phyloP scores from a whole-genome alignment of 2,329 filamentous ascomycete genomes.

The Cytospora piceae region DNA sequence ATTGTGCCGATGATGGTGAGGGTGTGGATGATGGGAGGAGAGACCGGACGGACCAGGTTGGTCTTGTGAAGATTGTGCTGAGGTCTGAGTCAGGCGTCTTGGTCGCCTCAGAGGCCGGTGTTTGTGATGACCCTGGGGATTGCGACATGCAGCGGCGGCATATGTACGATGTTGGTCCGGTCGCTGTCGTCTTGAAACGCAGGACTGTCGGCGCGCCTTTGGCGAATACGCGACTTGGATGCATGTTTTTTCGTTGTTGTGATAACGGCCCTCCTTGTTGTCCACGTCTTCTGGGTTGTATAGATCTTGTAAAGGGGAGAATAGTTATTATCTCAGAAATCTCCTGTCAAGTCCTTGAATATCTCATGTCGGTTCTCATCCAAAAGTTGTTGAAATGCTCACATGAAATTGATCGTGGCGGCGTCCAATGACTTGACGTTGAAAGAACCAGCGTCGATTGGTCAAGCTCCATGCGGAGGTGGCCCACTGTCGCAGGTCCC shows the following conservation, averaged over 20 bases:
- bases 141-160: conserved; percentile 23
- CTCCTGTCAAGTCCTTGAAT: neutral
- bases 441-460: neutral
- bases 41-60: conserved; percentile 82
- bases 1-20: neutral
- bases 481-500: conserved; percentile 4
- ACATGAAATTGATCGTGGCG: conserved; percentile 3
- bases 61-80: conserved; percentile 60
- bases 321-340: neutral
- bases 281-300: neutral
- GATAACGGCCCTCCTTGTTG: neutral
- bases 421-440: conserved; percentile 8
- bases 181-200: neutral
- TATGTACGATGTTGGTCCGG: conserved; percentile 1
- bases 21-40: conserved; percentile 58
- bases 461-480: neutral
- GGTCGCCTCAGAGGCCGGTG: neutral
- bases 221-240: conserved; percentile 4
- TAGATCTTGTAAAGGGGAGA: neutral
- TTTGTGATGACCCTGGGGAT: neutral
- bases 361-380: neutral
- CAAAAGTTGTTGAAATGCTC: neutral
- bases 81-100: conserved; percentile 11
- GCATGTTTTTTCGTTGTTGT: conserved; percentile 1
- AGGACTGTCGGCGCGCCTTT: conserved; percentile 7